Conservation (phyloP, 345 rosid genomes). For the Ailanthus altissimus region DNA sequence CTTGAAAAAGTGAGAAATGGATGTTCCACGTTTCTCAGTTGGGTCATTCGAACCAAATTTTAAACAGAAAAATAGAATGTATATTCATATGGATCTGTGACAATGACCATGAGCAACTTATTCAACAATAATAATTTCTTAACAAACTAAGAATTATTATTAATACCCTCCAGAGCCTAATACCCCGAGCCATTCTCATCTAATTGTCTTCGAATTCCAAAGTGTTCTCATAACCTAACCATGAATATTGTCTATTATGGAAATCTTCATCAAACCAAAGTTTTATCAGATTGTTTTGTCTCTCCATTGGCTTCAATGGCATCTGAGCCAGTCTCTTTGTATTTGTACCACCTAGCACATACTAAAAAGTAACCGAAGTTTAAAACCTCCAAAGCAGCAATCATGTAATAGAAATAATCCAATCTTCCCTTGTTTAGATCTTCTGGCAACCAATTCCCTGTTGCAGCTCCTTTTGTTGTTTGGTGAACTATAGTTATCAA, state of each 20-base stretch:
- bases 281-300: conserved; percentile 12
- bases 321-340: conserved; percentile 23
- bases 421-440: conserved; percentile 57
- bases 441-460: conserved; percentile 51
- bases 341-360: conserved; percentile 47
- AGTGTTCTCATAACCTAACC: background rate
- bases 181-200: background rate
- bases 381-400: conserved; percentile 35
- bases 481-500: conserved; percentile 44
- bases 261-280: conserved; percentile 13
- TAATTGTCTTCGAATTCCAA: background rate
- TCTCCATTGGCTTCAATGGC: conserved; percentile 14
- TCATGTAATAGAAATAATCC: conserved; percentile 46
- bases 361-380: conserved; percentile 42
- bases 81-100: background rate
- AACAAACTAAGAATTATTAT: background rate
- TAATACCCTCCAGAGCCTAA: background rate
- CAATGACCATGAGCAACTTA: background rate
- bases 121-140: background rate
- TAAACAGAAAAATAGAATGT: background rate
- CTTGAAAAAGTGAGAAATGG: too few species aligned
- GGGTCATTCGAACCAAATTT: background rate
- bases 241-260: background rate
- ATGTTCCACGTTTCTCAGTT: too few species aligned
- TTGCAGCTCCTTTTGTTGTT: conserved; percentile 28